A percentile compares a stretch with the other conserved stretches of the same genome.
Evolutionary conservation across 257 asterid species (phyloP).

Genomic region (Voacanga thouarsii): DNA sequence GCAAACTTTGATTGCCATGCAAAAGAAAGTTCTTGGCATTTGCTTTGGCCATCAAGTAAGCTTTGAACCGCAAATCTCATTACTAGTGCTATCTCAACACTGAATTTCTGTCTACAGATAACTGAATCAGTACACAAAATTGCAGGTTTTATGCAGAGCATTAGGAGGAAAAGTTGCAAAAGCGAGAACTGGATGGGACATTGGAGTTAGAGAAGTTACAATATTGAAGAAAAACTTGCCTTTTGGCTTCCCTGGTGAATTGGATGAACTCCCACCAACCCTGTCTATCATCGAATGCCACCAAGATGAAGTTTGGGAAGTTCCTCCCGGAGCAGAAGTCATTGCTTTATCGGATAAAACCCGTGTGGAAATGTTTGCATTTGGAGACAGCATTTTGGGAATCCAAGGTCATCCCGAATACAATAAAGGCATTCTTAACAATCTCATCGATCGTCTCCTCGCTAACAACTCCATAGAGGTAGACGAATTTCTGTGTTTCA

Average conservation of each 20-base stretch:
- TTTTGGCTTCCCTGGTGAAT: conserved; percentile 19
- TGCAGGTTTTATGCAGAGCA: conserved; percentile 48
- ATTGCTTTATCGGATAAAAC: conserved; percentile 63
- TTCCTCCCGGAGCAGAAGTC: conserved; percentile 55
- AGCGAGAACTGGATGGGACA: conserved; percentile 65
- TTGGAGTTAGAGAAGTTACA: conserved; percentile 58
- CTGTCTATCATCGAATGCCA: too few species aligned
- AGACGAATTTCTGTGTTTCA: background rate
- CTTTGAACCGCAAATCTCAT: too few species aligned
- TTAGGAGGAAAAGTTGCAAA: conserved; percentile 70
- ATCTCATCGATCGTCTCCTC: conserved; percentile 60
- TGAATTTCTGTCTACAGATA: too few species aligned
- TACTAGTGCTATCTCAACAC: too few species aligned
- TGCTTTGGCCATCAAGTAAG: conserved; percentile 75
- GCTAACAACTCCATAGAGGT: conserved; percentile 47
- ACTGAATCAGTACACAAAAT: background rate
- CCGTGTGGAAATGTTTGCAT: conserved; percentile 59
- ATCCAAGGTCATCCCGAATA: conserved; percentile 88
- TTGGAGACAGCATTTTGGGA: conserved; percentile 53
- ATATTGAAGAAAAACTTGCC: conserved; percentile 41
- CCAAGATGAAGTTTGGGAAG: too few species aligned
- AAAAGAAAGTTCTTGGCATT: conserved; percentile 61
- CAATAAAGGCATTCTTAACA: conserved; percentile 55
- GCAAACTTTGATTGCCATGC: conserved; percentile 42
- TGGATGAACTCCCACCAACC: conserved; percentile 22